Percentiles rank a stretch among this genome's conserved stretches.
Conservation (phyloP, 805 yeast species). For the Kodamaea neixiangensis region DNA sequence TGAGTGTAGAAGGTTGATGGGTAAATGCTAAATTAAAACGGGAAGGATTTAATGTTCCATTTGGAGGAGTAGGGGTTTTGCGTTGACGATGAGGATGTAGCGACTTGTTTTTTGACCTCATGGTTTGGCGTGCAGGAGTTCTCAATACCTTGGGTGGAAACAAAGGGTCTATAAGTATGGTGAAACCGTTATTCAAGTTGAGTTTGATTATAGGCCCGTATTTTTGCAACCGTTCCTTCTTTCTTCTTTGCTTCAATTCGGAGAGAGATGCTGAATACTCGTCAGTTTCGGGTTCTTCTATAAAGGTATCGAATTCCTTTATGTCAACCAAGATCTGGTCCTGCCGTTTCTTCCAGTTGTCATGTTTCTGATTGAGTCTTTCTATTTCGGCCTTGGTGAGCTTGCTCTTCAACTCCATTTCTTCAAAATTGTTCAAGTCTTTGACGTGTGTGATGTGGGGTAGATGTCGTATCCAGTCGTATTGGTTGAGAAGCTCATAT, state of each 20-base stretch:
- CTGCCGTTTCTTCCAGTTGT: slow-evolving; percentile 38
- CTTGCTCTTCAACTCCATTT: slow-evolving; percentile 51
- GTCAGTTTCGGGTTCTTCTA: slow-evolving; percentile 21
- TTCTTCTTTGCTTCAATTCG: slow-evolving; percentile 24
- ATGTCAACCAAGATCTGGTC: slow-evolving; percentile 28
- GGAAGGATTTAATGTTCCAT: not conserved
- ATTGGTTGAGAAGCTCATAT: slow-evolving; percentile 37
- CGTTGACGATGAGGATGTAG: not conserved
- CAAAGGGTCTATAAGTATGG: slow-evolving; percentile 43
- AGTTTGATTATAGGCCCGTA: slow-evolving; percentile 42
- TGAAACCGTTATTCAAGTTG: slow-evolving; percentile 37
- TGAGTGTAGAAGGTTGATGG: not conserved
- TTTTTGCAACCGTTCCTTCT: slow-evolving; percentile 21
- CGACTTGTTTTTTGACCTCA: not conserved
- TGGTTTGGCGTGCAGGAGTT: not conserved
- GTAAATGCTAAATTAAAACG: not conserved
- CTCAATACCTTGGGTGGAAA: slow-evolving; percentile 24
- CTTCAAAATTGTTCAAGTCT: slow-evolving; percentile 49
- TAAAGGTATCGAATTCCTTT: slow-evolving; percentile 15
- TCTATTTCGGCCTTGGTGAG: slow-evolving; percentile 53
- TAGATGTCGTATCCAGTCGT: slow-evolving; percentile 50
- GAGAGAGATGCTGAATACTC: slow-evolving; percentile 29
- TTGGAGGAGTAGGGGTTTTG: not conserved
- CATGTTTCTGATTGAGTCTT: slow-evolving; percentile 38
- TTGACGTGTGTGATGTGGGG: slow-evolving; percentile 51